Base-by-base conservation (phyloP, 768 basidiomycete genomes). In the Hypsizygus marmoreus region DNA sequence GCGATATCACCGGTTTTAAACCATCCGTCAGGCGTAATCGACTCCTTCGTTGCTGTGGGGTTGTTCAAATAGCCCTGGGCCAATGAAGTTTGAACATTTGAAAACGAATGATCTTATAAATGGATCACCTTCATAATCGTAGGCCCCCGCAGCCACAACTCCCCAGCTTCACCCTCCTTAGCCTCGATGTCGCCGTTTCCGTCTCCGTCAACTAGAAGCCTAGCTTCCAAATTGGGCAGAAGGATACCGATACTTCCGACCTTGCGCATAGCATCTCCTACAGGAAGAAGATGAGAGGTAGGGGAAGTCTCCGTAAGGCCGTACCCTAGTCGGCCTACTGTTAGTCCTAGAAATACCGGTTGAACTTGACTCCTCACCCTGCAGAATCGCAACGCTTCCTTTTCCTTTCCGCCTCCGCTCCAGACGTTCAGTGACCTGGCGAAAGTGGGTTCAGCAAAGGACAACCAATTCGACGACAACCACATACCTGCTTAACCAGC, bases 1-100 rank as follows among this genome's bases (percentile, higher is more conserved):
- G 79, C 87, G 39, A 95, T 79, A 61, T 95, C 93, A 1, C 93
- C 91, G 0, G 92, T 94, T 73, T 87, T 91, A 70, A 92, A 84
- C 90, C 90, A 97, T 3, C 81, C 76, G 38, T 90, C 86, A 0
- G 65, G 63, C 0, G 86, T 88, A 53, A 95, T 84, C 5, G 83
- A 66, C 11, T 81, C 75, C 17, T 70, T 66, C 2, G 91, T 95
- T 3, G 91, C 90, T 23, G 70, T 67, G 2, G 72, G 67, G 49
- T 94, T 90, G 54, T 82, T 83, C 50, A 86, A 65, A 57, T 94
- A 94, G 8, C 91, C 89, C 82, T 84, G 43, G 2, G 35, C 16
- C 23, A 17, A 24, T 20, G 34, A 6, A 11, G n/a, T 30, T 35
- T 28, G 25, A 30, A 43, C 42, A 32, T 26, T 16, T 28, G 22